Percentiles rank a stretch among this genome's conserved stretches.
phyloP scores from a whole-genome alignment of 2,329 filamentous ascomycete genomes.

The Lachnellula cervina region DNA sequence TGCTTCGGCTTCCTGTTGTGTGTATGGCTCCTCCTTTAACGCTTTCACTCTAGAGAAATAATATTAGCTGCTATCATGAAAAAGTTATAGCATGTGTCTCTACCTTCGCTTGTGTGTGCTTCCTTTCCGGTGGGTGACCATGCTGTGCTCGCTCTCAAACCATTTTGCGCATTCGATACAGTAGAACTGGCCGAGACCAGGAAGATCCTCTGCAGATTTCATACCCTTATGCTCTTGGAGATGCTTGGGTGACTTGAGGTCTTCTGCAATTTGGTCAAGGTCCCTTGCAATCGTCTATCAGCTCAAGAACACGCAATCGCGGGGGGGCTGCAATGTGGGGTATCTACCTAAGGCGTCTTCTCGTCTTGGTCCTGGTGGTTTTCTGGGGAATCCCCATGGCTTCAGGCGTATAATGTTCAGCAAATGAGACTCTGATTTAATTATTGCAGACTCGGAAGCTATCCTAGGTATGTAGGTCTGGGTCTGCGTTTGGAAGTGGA shows the following conservation, averaged over 20 bases:
- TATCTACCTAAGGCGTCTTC: constrained; percentile 60
- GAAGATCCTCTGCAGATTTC: constrained; percentile 81
- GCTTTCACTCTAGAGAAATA: constrained; percentile 63
- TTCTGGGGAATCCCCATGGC: constrained; percentile 63
- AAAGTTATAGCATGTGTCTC: background rate
- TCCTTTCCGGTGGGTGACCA: constrained; percentile 71
- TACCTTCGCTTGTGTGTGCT: constrained; percentile 93
- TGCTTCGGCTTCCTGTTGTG: constrained; percentile 79
- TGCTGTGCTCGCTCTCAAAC: constrained; percentile 80
- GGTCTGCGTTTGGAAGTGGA: background rate
- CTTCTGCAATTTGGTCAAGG: constrained; percentile 85
- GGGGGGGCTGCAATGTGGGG: background rate
- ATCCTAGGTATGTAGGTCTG: background rate
- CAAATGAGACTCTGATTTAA: background rate
- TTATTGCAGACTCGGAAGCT: background rate
- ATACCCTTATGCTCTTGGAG: constrained; percentile 72
- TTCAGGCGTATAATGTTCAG: background rate
- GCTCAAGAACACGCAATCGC: background rate
- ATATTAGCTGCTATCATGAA: constrained; percentile 5
- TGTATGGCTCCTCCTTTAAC: constrained; percentile 78
- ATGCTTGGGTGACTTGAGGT: constrained; percentile 74
- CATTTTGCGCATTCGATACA: constrained; percentile 94
- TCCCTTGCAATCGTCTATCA: constrained; percentile 52
- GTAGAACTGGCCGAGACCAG: constrained; percentile 79
- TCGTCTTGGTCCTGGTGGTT: constrained; percentile 67